Base-by-base conservation (phyloP, 2,329 filamentous ascomycete genomes). In the Colletotrichum godetiae region DNA sequence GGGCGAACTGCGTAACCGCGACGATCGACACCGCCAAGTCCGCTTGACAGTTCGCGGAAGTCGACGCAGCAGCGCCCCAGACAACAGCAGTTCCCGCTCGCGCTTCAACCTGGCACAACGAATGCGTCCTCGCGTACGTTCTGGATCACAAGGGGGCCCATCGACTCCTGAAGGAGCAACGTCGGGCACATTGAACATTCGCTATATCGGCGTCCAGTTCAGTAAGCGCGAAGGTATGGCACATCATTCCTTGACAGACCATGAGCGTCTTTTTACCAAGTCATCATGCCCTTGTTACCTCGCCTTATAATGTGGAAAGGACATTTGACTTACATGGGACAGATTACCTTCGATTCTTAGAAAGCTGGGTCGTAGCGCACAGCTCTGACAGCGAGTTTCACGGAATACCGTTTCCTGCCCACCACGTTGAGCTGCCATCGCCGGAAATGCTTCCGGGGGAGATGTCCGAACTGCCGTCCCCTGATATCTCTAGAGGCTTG, bases 121-220 rank as follows among this genome's bases (percentile, higher is more conserved):
- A 33, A 84, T 86, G 64, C 82, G 85, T 33, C 81, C 82, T 37
- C 79, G 83, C 37, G 78, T 80, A 46, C 81, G 83, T 61, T 82
- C 83, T 10, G 75, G 76, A 8, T 78, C 76, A 5, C 76, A 78
- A 49, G 68, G 74, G 15, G 68, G 74, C 58, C 74, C 76, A n/a
- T 53, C 63, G 33, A 61, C 59, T 60, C 67, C 72, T 58, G 79
- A 82, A 37, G 67, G 76, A 49, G 76, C 75, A 60, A 76, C 76
- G 22, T 75, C 76, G 19, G 69, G 72, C 74, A 77, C 70, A 53
- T 76, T 84, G 19, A 85, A 87, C 71, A 86, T 88, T 61, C 83
- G 85, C 61, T 86, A 88, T 77, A 80, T 88, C 33, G 84, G 84
- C 6, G 83, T 88, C 56, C 86, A 88, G 66, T 88, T 88, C 75